Percentiles rank a stretch among this genome's conserved stretches.
Conservation (phyloP, 441 rosid species). For the Erodium moschatum region DNA sequence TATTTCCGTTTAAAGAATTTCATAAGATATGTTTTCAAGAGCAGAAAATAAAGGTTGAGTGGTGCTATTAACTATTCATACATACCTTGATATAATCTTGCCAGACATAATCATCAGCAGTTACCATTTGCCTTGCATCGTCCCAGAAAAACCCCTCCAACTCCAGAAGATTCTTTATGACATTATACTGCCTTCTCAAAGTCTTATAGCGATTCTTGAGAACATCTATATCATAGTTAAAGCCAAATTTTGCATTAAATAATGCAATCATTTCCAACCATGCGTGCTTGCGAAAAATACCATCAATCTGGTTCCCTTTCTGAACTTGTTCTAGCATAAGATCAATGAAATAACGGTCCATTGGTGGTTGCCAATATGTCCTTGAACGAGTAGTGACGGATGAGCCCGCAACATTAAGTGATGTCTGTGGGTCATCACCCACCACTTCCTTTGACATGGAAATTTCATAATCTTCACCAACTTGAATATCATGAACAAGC, state of each 20-base stretch:
- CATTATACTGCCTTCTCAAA: conserved; percentile 58
- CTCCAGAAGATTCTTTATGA: conserved; percentile 54
- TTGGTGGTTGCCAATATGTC: conserved; percentile 76
- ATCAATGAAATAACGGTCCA: conserved; percentile 71
- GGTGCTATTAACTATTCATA: background rate
- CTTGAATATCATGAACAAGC: conserved; percentile 25
- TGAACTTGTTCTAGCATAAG: conserved; percentile 66
- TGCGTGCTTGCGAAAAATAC: conserved; percentile 59
- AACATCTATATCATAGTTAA: conserved; percentile 52
- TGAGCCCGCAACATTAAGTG: conserved; percentile 17
- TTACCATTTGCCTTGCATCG: conserved; percentile 67
- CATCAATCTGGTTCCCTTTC: conserved; percentile 67
- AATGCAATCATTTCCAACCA: conserved; percentile 63
- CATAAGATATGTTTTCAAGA: background rate
- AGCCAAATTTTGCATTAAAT: conserved; percentile 62
- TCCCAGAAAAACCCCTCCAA: conserved; percentile 70
- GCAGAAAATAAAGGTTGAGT: background rate
- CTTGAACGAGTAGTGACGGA: conserved; percentile 36
- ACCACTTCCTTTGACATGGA: conserved; percentile 27
- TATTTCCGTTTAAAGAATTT: background rate
- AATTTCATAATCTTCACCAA: conserved; percentile 32
- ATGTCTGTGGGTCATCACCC: conserved; percentile 25
- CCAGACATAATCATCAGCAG: conserved; percentile 71
- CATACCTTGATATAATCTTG: conserved; percentile 57
- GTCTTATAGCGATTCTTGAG: conserved; percentile 78